A percentile compares a stretch with the other conserved stretches of the same genome.
Conservation (phyloP, 768 basidiomycete species). For the Wakefieldia striispora region DNA sequence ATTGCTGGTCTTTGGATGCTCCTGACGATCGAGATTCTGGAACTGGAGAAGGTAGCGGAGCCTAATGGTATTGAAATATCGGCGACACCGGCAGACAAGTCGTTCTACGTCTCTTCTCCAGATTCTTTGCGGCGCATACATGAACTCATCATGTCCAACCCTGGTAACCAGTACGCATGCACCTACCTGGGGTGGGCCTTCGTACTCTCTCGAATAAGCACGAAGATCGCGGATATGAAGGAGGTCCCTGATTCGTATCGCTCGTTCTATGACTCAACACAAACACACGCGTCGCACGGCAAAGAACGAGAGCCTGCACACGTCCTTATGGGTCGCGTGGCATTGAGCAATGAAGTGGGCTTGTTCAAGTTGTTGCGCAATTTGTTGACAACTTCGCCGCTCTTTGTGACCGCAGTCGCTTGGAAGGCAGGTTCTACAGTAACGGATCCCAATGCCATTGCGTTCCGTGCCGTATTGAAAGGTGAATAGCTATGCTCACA, state of each 20-base stretch:
- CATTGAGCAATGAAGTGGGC: slow-evolving; percentile 56
- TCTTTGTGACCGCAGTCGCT: slow-evolving; percentile 73
- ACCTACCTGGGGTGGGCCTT: slow-evolving; percentile 84
- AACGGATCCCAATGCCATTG: slow-evolving; percentile 74
- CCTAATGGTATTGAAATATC: slow-evolving; percentile 50
- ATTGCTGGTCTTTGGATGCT: slow-evolving; percentile 75
- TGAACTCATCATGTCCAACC: slow-evolving; percentile 57
- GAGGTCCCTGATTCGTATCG: slow-evolving; percentile 55
- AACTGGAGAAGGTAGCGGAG: slow-evolving; percentile 69
- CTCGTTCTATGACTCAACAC: slow-evolving; percentile 52
- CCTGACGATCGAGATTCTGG: slow-evolving; percentile 74
- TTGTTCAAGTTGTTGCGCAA: slow-evolving; percentile 56
- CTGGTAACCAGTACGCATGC: slow-evolving; percentile 63
- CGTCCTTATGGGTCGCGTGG: slow-evolving; percentile 55
- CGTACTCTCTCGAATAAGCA: slow-evolving; percentile 63
- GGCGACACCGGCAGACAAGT: slow-evolving; percentile 44
- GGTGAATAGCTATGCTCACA: slow-evolving; percentile 42
- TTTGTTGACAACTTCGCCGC: slow-evolving; percentile 64
- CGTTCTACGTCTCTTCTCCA: slow-evolving; percentile 61
- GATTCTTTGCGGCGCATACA: slow-evolving; percentile 65
- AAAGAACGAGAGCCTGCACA: slow-evolving; percentile 60
- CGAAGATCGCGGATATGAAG: slow-evolving; percentile 43
- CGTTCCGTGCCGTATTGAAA: slow-evolving; percentile 81
- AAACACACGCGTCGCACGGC: slow-evolving; percentile 40
- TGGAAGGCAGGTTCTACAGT: slow-evolving; percentile 67